phyloP scores from a whole-genome alignment of 768 basidiomycete genomes.

The Paxillus ammoniavirescens region DNA sequence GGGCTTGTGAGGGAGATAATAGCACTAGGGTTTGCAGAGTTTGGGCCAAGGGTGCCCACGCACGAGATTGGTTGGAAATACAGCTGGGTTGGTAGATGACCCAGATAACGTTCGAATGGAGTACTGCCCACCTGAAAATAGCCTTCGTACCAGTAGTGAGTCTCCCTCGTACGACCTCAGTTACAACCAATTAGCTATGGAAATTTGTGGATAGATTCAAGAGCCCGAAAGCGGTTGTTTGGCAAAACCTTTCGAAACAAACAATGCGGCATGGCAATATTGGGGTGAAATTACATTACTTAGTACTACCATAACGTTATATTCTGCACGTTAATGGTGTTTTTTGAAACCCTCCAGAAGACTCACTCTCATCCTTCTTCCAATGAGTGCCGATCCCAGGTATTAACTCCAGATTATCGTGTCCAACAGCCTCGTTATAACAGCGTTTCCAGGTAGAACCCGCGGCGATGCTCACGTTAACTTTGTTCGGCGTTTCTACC shows the following conservation, averaged over 20 bases:
- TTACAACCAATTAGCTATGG: background rate
- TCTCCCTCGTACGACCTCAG: background rate
- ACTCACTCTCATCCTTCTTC: background rate
- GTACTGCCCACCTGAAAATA: background rate
- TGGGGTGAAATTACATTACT: too few relatives aligned
- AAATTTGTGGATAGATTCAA: too few relatives aligned
- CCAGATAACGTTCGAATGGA: background rate
- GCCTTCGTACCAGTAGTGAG: background rate
- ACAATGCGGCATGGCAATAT: slow-evolving; percentile 14
- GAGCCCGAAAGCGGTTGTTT: slow-evolving; percentile 8
- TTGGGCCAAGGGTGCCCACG: slow-evolving; percentile 21
- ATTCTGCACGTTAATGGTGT: background rate
- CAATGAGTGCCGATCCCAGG: slow-evolving; percentile 13
- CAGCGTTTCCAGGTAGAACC: background rate
- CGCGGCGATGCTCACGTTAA: background rate
- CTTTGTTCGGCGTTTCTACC: background rate
- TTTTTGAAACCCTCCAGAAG: slow-evolving; percentile 10
- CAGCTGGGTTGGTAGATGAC: too few relatives aligned
- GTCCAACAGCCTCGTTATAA: background rate
- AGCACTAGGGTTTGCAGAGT: background rate
- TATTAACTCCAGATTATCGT: slow-evolving; percentile 5
- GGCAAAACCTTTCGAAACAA: slow-evolving; percentile 13
- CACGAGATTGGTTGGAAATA: background rate
- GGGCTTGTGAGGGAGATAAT: background rate
- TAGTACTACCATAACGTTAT: background rate